Evolutionary conservation across 1,284 basidiomycete genomes (phyloP), one percentile per base, ranked within the genome.

Genomic region (Sporisorium exsertum): DNA sequence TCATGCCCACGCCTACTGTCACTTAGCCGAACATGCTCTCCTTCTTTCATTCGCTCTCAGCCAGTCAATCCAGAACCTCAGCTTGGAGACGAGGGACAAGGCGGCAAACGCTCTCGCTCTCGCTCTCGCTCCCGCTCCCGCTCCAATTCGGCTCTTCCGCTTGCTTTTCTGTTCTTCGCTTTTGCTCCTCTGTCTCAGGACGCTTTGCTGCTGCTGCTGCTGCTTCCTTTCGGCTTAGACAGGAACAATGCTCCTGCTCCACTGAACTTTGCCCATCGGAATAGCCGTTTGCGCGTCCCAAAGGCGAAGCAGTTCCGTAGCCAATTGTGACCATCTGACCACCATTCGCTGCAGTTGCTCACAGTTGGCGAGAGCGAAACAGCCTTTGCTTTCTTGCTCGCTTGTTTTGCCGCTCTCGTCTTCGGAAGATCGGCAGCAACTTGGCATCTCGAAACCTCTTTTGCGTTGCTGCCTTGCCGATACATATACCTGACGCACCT

Each of bases 351-450:
- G 5, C 29, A 18, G 13, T 18, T 18, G 24, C 6, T 51, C 12
- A 18, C 37, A 40, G 37, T 43, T 20, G 18, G n/a, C n/a, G 3
- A 40, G 37, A 10, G 32, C 2, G 9, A 53, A 22, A 35, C 6
- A 24, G 40, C 9, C 6, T 8, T 20, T 43, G 32, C 22, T 35
- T 13, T 13, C 12, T 13, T 37, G 13, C 33, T 40, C 15, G 22
- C 18, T 51, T 22, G 29, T n/a, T n/a, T 40, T 13, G 12, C 33
- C 12, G 3, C 7, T 35, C n/a, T 37, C 10, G 35, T 27, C 52
- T 13, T 26, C 52, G 52, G 52, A 53, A 53, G 52, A 26, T 53
- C 52, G 52, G 37, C 35, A 40, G 35, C 51, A 16, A 24, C 33
- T 20, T 29, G 49, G 29, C 49, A n/a, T 15, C 47, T 5, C 47